A percentile compares a stretch with the other conserved stretches of the same genome.
Evolutionary conservation across 495 filamentous ascomycete genomes (phyloP).

Genomic region (Neurospora tetrasperma): DNA sequence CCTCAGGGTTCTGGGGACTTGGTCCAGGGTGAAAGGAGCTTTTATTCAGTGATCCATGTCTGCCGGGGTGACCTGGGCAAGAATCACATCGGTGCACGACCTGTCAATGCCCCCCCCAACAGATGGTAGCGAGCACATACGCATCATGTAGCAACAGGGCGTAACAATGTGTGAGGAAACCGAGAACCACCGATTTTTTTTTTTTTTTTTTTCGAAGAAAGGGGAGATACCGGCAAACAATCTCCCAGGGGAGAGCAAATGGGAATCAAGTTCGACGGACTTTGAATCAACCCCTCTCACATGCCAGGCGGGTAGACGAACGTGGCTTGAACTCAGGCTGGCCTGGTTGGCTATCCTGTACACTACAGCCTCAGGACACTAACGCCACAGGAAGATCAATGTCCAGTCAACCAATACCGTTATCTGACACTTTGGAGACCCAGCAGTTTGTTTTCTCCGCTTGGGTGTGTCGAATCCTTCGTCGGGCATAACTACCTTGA

Average conservation of each 20-base stretch:
- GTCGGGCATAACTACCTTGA: background rate
- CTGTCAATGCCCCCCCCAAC: background rate
- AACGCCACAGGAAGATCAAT: background rate
- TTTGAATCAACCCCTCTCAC: background rate
- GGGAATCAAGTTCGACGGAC: background rate
- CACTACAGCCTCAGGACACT: background rate
- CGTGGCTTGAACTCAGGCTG: background rate
- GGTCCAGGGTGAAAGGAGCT: background rate
- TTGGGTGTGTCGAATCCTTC: background rate
- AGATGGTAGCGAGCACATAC: background rate
- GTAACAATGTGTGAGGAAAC: background rate
- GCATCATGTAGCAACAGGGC: background rate
- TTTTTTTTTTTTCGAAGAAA: background rate
- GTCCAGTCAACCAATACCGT: background rate
- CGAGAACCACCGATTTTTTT: background rate
- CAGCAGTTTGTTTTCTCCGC: background rate
- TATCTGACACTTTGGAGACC: background rate
- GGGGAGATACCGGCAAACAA: background rate
- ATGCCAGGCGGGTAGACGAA: background rate
- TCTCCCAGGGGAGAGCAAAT: background rate
- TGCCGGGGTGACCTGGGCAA: background rate
- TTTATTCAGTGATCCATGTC: background rate
- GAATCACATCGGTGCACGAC: background rate
- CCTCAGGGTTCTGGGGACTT: background rate
- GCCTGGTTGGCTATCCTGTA: background rate